Percentiles rank a stretch among this genome's conserved stretches.
These are phyloP conservation scores for Metarhizium brunneum DNA, from an alignment of 2,329 filamentous ascomycete genomes.

Conservation along the genomic window DNA sequence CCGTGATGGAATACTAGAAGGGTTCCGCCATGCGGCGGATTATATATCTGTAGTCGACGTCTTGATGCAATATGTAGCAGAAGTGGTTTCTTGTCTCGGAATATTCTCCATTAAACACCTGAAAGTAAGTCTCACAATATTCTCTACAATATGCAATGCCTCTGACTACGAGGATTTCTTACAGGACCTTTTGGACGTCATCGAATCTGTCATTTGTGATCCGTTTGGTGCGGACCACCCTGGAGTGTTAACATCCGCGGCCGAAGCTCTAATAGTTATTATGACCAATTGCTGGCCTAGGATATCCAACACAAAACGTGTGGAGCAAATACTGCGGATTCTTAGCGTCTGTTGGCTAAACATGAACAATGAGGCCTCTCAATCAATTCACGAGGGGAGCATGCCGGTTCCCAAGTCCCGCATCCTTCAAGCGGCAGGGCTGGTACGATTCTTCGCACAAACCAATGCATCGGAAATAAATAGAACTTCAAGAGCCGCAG, in stretches of 20 bases:
- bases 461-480: neutral
- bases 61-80: slow-evolving; percentile 40
- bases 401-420: neutral
- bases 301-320: slow-evolving; percentile 43
- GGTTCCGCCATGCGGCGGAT: slow-evolving; percentile 48
- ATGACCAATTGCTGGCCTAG: slow-evolving; percentile 62
- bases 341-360: slow-evolving; percentile 56
- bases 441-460: neutral
- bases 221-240: slow-evolving; percentile 53
- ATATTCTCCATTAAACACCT: slow-evolving; percentile 59
- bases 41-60: slow-evolving; percentile 47
- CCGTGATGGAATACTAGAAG: slow-evolving; percentile 45
- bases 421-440: neutral
- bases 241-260: slow-evolving; percentile 42
- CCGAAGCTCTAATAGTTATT: slow-evolving; percentile 44
- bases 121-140: slow-evolving; percentile 33
- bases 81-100: slow-evolving; percentile 46
- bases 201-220: slow-evolving; percentile 56
- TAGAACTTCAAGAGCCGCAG: neutral
- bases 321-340: slow-evolving; percentile 54
- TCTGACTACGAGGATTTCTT: slow-evolving; percentile 6
- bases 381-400: neutral
- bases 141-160: neutral
- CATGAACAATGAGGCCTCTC: slow-evolving; percentile 24
- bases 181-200: slow-evolving; percentile 57